Base-by-base conservation (phyloP, 129 eudicot species). In the Saposhnikovia divaricata region DNA sequence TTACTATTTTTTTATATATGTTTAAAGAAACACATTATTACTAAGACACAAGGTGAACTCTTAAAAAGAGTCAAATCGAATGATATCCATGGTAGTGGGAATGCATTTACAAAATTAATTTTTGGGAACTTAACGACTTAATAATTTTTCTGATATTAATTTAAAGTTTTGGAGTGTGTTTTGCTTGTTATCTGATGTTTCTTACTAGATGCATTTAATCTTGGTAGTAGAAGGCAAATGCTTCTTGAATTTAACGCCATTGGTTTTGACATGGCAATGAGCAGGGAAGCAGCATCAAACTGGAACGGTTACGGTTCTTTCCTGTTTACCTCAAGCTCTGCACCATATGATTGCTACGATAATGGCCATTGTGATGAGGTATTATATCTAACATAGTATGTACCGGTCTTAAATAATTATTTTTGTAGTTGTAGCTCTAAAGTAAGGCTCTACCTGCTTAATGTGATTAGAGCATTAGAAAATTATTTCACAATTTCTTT, bases 301-400 rank as follows among this genome's bases (percentile, higher is more conserved):
- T 93, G 98, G 98, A 91, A 88, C 72, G 98, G 98, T 45, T 89
- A 91, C 63, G 97, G 98, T 57, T 91, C 91, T 78, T 93, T 93
- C 81, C 81, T 91, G 21, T 93, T 93, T 84, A 93, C 98, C 57
- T 93, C 98, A 82, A 93, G 98, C 91, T 87, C 97, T 77, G 97
- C 96, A 80, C 92, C 91, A 70, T 90, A 87, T 85, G 97, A 89
- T 84, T 85, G 98, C 84, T 77, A 74, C 38, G 97, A 93, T 83
- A 93, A 93, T 81, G 98, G 98, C 79, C 77, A 77, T 48, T 91
- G 97, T 84, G 82, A 86, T 80, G 98, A 93, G 96, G 98, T 93
- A 80, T 70, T 81, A 78, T 70, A 45, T 85, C 79, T 82, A 31
- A 71, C 70, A 59, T 53, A 45, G 73, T 2, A 81, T 72, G 23